These are phyloP conservation scores for Venturia nashicola DNA, from an alignment of 2,329 filamentous ascomycete species.

Conservation along the genomic window DNA sequence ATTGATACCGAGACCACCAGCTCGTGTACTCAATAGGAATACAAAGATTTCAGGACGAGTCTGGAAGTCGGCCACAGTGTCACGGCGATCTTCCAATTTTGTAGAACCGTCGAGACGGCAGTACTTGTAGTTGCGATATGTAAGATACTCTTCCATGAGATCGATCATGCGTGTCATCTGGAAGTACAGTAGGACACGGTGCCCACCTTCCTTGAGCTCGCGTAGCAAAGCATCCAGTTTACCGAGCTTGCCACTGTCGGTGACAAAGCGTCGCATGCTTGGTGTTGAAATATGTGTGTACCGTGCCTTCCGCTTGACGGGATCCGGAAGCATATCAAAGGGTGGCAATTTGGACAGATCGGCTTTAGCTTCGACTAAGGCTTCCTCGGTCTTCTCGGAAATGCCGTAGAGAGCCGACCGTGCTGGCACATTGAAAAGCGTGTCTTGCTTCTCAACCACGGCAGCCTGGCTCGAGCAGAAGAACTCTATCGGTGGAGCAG, in stretches of 20 bases:
- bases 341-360: conserved; percentile 51
- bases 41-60: conserved; percentile 90
- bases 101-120: conserved; percentile 93
- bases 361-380: conserved; percentile 61
- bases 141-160: conserved; percentile 96
- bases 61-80: conserved; percentile 95
- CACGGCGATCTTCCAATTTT: conserved; percentile 90
- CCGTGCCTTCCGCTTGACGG: conserved; percentile 67
- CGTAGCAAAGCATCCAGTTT: conserved; percentile 79
- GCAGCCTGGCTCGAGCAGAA: conserved; percentile 57
- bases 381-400: conserved; percentile 52
- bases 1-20: conserved; percentile 96
- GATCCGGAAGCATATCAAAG: conserved; percentile 57
- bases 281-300: conserved; percentile 89
- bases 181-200: conserved; percentile 95
- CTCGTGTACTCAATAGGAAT: conserved; percentile 89
- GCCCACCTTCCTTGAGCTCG: conserved; percentile 80
- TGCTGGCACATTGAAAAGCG: conserved; percentile 66
- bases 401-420: conserved; percentile 64
- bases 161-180: conserved; percentile 99
- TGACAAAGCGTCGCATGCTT: conserved; percentile 95
- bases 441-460: conserved; percentile 53
- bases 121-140: conserved; percentile 98
- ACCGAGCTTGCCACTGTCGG: conserved; percentile 90
- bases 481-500: conserved; percentile 77